phyloP scores from a whole-genome alignment of 352 stramenopile species.

The Plasmopara viticola region DNA sequence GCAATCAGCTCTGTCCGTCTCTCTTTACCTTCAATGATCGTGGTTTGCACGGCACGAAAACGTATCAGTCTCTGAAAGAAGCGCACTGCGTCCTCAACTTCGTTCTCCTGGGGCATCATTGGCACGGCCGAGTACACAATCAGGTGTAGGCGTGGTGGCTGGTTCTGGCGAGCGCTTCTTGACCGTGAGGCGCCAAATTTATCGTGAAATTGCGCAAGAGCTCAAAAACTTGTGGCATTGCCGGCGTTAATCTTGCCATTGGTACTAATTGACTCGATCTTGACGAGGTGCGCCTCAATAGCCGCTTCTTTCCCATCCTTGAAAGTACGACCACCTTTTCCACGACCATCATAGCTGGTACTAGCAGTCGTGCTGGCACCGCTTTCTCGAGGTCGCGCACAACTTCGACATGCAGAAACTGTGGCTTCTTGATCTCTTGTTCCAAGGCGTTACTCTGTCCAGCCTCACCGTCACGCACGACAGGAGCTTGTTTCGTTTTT shows the following conservation, averaged over 20 bases:
- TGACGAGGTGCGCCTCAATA: too few species aligned
- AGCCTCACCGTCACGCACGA: constrained; percentile 52
- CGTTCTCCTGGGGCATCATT: too few species aligned
- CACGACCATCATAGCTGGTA: constrained; percentile 23
- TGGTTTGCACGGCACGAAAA: too few species aligned
- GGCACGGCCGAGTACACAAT: too few species aligned
- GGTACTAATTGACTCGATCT: constrained; percentile 85
- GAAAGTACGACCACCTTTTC: constrained; percentile 52
- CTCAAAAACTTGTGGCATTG: neutral
- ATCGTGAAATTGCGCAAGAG: neutral
- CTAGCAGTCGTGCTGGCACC: constrained; percentile 49
- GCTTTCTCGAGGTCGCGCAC: constrained; percentile 58
- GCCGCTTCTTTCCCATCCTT: constrained; percentile 73
- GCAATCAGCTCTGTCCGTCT: too few species aligned
- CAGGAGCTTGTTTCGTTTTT: too few species aligned
- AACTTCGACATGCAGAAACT: constrained; percentile 46
- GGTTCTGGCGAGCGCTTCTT: constrained; percentile 29
- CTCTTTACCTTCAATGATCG: too few species aligned
- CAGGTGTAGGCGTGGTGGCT: too few species aligned
- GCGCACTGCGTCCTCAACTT: too few species aligned
- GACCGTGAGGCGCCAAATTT: constrained; percentile 10
- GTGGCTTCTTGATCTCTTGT: constrained; percentile 45
- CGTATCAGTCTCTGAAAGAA: too few species aligned
- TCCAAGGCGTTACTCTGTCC: constrained; percentile 47
- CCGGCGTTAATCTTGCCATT: constrained; percentile 31